Base-by-base conservation (phyloP, 2,329 filamentous ascomycete genomes). In the Chalara sp. region DNA sequence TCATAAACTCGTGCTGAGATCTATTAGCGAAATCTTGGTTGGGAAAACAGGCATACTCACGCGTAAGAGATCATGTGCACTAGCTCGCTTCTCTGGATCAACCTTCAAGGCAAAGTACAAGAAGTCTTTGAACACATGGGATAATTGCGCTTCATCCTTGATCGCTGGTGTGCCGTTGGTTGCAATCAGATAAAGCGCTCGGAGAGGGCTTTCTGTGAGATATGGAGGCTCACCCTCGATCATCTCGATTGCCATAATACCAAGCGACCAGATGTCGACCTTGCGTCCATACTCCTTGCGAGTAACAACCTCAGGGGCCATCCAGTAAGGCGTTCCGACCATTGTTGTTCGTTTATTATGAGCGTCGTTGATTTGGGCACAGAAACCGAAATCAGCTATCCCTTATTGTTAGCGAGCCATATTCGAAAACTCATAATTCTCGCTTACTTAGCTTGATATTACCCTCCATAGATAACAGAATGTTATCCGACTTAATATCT, bases 201-300 rank as follows among this genome's bases (percentile, higher is more conserved):
- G 84, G 29, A 99, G 77, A 5, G 93, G 93, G 37, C 89, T 95
- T 68, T 99, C 93, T 39, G 91, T 97, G 53, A 99, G 76, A 67
- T 97, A 99, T 29, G 93, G 93, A 10, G 93, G 93, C 68, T 97
- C 93, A 67, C 92, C 93, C 72, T 97, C 93, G 58, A 99, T 96
- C 93, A 99, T 99, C 70, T 99, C 93, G 63, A 99, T 97, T 6
- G 93, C 90, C 93, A 99, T 97, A 72, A 99, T 99, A 53, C 93
- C 93, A 43, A 99, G 75, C 53, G 89, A 95, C 93, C 93, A 99
- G 60, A 99, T 96, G 65, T 99, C 93, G 49, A 99, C 92, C 70
- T 97, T 99, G 56, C 92, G 86, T 58, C 93, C 93, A 70, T 99
- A 99, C 71, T 97, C 93, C 69, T 97, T 97, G 41, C 91, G 79